A percentile compares a stretch with the other conserved stretches of the same genome.
phyloP scores from a whole-genome alignment of 306 rosid species.

The Adenanthera pavonina region DNA sequence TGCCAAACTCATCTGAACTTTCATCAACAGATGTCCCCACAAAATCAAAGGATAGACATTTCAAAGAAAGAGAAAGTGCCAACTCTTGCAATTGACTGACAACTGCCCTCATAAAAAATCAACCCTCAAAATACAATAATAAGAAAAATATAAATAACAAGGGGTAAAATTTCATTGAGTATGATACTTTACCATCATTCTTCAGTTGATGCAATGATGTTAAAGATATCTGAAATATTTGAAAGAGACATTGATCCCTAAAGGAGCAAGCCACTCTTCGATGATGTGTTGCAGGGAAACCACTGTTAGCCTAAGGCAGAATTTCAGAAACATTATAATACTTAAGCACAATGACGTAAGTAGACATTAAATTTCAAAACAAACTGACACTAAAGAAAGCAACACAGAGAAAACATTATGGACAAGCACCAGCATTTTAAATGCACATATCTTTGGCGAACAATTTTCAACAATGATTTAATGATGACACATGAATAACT shows the following conservation, averaged over 20 bases:
- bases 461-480: conserved; percentile 3
- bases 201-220: conserved; percentile 88
- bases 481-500: not conserved
- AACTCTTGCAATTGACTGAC: conserved; percentile 87
- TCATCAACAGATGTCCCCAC: conserved; percentile 98
- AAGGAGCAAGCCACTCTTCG: conserved; percentile 97
- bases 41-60: conserved; percentile 96
- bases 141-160: conserved; percentile 25
- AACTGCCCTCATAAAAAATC: conserved; percentile 57
- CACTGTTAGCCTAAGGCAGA: conserved; percentile 80
- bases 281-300: conserved; percentile 92
- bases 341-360: conserved; percentile 21
- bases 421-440: conserved; percentile 19
- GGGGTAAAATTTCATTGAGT: conserved; percentile 1
- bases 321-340: conserved; percentile 39
- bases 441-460: conserved; percentile 13
- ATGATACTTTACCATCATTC: conserved; percentile 70
- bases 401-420: conserved; percentile 13
- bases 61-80: conserved; percentile 94
- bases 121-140: conserved; percentile 36
- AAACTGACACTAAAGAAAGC: not conserved
- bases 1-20: conserved; percentile 99
- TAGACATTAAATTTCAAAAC: conserved; percentile 5
- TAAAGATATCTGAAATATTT: conserved; percentile 91
- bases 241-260: conserved; percentile 91